These are phyloP conservation scores for Pezicula carpinea DNA, from an alignment of 2,329 filamentous ascomycete species.

Conservation along the genomic window DNA sequence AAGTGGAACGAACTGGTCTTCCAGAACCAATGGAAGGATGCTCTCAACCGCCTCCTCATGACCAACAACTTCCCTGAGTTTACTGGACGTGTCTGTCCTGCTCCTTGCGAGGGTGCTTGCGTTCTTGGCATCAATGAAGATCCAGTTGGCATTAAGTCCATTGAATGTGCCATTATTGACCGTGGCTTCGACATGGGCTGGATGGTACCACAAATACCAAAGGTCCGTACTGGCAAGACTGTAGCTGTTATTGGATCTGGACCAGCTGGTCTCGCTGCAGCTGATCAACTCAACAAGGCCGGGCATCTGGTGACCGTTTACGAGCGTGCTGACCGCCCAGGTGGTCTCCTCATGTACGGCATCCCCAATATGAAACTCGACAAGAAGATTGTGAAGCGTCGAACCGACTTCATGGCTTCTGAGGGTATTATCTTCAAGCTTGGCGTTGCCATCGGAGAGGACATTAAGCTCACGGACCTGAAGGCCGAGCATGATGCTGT, in stretches of 20 bases:
- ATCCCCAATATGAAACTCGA: slow-evolving; percentile 99
- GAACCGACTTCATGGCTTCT: slow-evolving; percentile 88
- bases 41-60: slow-evolving; percentile 85
- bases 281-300: slow-evolving; percentile 91
- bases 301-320: slow-evolving; percentile 88
- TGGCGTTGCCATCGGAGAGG: slow-evolving; percentile 72
- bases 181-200: slow-evolving; percentile 97
- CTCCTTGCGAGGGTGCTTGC: slow-evolving; percentile 93
- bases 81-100: slow-evolving; percentile 93
- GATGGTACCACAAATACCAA: slow-evolving; percentile 82
- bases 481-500: slow-evolving; percentile 75
- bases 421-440: slow-evolving; percentile 84
- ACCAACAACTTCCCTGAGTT: slow-evolving; percentile 99
- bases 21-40: slow-evolving; percentile 80
- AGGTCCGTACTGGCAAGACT: slow-evolving; percentile 80
- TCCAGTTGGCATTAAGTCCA: slow-evolving; percentile 96
- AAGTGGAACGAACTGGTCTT: slow-evolving; percentile 89
- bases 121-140: slow-evolving; percentile 96
- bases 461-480: slow-evolving; percentile 65
- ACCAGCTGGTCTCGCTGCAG: slow-evolving; percentile 81
- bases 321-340: slow-evolving; percentile 84
- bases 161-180: slow-evolving; percentile 96
- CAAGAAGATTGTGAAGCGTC: slow-evolving; percentile 93
- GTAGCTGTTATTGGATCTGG: slow-evolving; percentile 89
- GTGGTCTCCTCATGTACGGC: slow-evolving; percentile 95